Conservation (phyloP, 768 basidiomycete species). For the Auricularia sp. region DNA sequence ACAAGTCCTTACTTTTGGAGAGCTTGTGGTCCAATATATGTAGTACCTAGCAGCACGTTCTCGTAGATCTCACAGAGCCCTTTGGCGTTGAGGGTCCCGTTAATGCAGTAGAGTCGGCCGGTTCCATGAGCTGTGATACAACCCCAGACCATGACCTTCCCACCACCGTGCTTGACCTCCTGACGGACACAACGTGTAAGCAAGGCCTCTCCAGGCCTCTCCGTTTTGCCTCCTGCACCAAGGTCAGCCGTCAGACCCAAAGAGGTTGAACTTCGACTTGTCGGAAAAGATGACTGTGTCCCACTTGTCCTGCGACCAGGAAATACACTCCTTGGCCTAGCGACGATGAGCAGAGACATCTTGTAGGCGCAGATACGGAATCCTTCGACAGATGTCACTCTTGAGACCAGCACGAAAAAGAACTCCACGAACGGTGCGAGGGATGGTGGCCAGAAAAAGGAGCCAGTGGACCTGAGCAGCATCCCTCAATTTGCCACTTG, state of each 20-base stretch:
- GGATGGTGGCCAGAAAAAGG: constrained; percentile 2
- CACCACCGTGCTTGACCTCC: constrained; percentile 27
- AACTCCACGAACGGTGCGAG: not conserved
- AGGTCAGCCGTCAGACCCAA: constrained; percentile 24
- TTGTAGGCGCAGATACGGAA: constrained; percentile 15
- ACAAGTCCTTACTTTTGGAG: constrained; percentile 13
- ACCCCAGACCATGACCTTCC: constrained; percentile 29
- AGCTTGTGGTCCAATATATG: constrained; percentile 16
- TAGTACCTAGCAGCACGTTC: constrained; percentile 19
- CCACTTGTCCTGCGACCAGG: constrained; percentile 24
- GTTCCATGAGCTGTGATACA: constrained; percentile 21
- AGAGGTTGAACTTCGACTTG: constrained; percentile 24
- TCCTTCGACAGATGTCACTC: not conserved
- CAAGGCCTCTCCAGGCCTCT: constrained; percentile 18
- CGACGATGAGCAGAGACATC: constrained; percentile 11
- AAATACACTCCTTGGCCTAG: constrained; percentile 16
- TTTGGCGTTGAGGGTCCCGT: constrained; percentile 22
- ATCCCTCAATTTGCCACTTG: not conserved
- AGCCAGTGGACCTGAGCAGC: not conserved
- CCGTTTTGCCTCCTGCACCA: constrained; percentile 23
- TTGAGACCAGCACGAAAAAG: constrained; percentile 6
- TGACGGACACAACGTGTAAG: constrained; percentile 16
- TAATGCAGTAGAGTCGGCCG: constrained; percentile 21
- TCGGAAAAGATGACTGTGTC: constrained; percentile 23
- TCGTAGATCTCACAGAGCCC: constrained; percentile 23